Evolutionary conservation across 1,284 basidiomycete genomes (phyloP), one percentile per base, ranked within the genome.

Genomic region (Irpex rosettiformis): DNA sequence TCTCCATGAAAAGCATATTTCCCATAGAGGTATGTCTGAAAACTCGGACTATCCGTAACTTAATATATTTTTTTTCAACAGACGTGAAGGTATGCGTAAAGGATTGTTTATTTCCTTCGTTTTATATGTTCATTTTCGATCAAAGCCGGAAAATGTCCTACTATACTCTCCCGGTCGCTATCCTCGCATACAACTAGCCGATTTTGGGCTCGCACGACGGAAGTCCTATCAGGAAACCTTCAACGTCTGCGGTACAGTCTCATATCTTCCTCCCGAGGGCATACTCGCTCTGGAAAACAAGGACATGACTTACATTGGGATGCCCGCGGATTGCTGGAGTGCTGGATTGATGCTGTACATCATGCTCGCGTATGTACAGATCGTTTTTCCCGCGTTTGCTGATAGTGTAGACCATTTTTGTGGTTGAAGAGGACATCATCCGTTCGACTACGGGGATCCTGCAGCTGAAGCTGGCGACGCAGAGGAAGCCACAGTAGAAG

Each of bases 171-270:
- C 89, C 6, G 88, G 88, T 2, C 82, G 88, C 1, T 94, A 91
- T 69, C 93, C 93, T 51, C 86, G 87, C 43, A 83, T 94, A 45
- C 79, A 91, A 58, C 87, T 95, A 42, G 91, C 89, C 16, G 93
- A 95, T 71, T 94, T 95, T 68, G 93, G 93, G 4, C 82, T 93
- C 21, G 91, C 92, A 8, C 83, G 89, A n/a, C 82, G 83, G n/a
- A 84, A 83, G 64, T 84, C 89, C 1, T 84, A 86, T 65, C 86
- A 91, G 74, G 84, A 86, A 66, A 91, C 89, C 0, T 79, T 91
- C 65, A 90, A 88, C 64, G 89, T 91, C 40, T 90, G 86, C 64
- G 91, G 92, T 7, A 94, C 91, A 0, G 82, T 93, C 27, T 86
- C 87, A 2, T 94, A 94, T 70, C 77, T 94, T n/a, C 89, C 91